A percentile compares a stretch with the other conserved stretches of the same genome.
phyloP scores from a whole-genome alignment of 2,329 filamentous ascomycete genomes.

The Cladosporium sp. region DNA sequence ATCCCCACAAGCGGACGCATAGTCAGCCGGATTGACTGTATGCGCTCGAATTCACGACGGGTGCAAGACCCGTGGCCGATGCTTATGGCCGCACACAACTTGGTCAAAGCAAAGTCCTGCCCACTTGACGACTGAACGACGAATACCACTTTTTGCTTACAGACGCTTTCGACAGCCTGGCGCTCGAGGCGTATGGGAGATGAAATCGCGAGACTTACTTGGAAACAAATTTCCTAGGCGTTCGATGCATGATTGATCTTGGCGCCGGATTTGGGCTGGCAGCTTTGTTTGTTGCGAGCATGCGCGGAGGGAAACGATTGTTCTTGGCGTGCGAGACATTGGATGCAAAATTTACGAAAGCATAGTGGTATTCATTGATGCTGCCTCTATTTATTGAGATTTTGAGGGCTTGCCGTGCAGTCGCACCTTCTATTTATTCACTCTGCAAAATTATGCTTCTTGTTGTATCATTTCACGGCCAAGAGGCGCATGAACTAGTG shows the following conservation, averaged over 20 bases:
- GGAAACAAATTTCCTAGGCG: not conserved
- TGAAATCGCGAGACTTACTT: not conserved
- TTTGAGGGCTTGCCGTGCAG: not conserved
- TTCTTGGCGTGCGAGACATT: not conserved
- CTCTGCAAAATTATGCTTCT: not conserved
- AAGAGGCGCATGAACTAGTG: not conserved
- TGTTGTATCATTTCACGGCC: not conserved
- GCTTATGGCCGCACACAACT: not conserved
- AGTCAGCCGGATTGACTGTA: constrained; percentile 6
- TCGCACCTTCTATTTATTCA: not conserved
- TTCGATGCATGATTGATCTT: not conserved
- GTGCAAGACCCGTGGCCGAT: not conserved
- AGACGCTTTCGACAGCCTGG: constrained; percentile 27
- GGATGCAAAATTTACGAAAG: not conserved
- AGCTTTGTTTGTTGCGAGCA: not conserved
- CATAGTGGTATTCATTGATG: not conserved
- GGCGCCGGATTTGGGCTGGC: not conserved
- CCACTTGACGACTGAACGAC: constrained; percentile 28
- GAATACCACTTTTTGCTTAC: constrained; percentile 21
- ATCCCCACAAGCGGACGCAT: constrained; percentile 5
- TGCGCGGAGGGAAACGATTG: not conserved
- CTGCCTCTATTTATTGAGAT: not conserved
- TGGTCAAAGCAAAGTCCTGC: not conserved
- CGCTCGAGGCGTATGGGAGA: constrained; percentile 27
- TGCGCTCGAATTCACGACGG: not conserved